Percentiles rank a stretch among this genome's conserved stretches.
Evolutionary conservation across 495 filamentous ascomycete genomes (phyloP).

Genomic region (Aspergillus kassunensis): DNA sequence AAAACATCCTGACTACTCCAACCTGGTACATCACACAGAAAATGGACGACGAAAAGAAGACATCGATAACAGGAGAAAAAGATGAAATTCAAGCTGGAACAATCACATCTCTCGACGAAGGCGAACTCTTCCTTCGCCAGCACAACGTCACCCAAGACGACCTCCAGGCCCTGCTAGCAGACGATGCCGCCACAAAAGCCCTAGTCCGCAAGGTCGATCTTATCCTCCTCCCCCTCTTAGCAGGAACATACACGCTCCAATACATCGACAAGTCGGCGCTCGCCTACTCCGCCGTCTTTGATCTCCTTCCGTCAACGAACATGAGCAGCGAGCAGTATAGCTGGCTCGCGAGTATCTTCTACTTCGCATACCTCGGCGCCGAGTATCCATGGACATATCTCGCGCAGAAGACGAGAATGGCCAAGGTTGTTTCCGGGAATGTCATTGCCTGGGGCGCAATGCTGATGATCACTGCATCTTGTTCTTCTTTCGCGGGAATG

Average conservation of each 20-base stretch:
- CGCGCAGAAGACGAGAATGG: conserved; percentile 43
- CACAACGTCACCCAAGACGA: conserved; percentile 25
- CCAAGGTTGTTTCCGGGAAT: conserved; percentile 20
- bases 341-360: conserved; percentile 54
- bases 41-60: not conserved
- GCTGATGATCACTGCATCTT: conserved; percentile 36
- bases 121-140: conserved; percentile 30
- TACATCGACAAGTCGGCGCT: conserved; percentile 39
- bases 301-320: conserved; percentile 28
- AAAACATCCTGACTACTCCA: too few species aligned
- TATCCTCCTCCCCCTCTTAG: conserved; percentile 47
- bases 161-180: conserved; percentile 9
- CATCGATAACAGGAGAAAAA: not conserved
- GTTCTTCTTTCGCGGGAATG: conserved; percentile 32
- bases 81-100: conserved; percentile 26
- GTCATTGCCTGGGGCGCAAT: conserved; percentile 35
- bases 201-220: conserved; percentile 31
- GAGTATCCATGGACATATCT: conserved; percentile 44
- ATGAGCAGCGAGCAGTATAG: conserved; percentile 39
- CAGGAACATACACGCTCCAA: conserved; percentile 44
- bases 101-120: conserved; percentile 30
- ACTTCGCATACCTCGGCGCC: conserved; percentile 40
- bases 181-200: conserved; percentile 2
- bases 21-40: too few species aligned
- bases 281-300: conserved; percentile 35